These are phyloP conservation scores for Rhizopogon sp. DNA, from an alignment of 768 basidiomycete species.

Conservation along the genomic window DNA sequence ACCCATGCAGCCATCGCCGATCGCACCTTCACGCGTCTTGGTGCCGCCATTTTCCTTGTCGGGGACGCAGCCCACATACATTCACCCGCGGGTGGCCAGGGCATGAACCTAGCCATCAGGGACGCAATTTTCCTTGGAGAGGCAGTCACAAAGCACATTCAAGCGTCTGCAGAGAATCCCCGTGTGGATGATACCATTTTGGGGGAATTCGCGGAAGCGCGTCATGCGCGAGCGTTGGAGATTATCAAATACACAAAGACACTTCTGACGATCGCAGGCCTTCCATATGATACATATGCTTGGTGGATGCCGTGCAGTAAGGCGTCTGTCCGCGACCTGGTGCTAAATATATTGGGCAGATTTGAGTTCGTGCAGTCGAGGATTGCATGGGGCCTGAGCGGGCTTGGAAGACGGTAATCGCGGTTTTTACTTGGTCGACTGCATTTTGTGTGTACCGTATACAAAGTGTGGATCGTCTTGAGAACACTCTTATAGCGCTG, in stretches of 20 bases:
- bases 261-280: conserved; percentile 19
- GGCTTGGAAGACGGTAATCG: conserved; percentile 17
- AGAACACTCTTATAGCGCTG: too few relatives aligned
- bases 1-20: conserved; percentile 37
- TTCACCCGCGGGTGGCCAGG: conserved; percentile 51
- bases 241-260: conserved; percentile 38
- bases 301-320: conserved; percentile 24
- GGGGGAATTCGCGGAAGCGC: conserved; percentile 27
- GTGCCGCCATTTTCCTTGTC: conserved; percentile 14
- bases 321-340: conserved; percentile 20
- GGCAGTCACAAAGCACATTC: conserved; percentile 33
- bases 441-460: too few relatives aligned
- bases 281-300: conserved; percentile 13
- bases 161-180: conserved; percentile 7
- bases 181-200: conserved; percentile 25
- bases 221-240: conserved; percentile 35
- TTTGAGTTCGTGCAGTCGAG: conserved; percentile 12
- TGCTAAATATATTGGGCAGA: conserved; percentile 15
- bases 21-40: conserved; percentile 26
- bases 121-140: conserved; percentile 45
- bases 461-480: too few relatives aligned
- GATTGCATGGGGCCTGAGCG: conserved; percentile 23
- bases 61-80: conserved; percentile 50
- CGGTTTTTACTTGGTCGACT: too few relatives aligned
- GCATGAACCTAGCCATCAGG: conserved; percentile 56